Conservation (phyloP, 352 stramenopile species). For the Pythium folliculosum region DNA sequence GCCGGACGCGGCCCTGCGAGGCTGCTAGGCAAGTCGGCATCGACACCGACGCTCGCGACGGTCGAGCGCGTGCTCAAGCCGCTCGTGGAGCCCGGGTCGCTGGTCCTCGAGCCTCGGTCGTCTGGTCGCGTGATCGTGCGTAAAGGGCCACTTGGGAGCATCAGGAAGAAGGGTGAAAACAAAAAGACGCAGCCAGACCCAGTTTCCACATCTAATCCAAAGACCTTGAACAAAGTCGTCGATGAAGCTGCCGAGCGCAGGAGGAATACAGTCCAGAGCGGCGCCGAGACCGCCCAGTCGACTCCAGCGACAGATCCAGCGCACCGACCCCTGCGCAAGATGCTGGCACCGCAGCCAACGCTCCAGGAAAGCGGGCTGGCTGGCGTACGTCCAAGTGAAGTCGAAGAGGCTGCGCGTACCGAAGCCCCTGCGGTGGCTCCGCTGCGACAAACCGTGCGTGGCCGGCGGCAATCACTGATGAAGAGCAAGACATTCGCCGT, state of each 20-base stretch:
- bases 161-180: not conserved
- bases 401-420: conserved; percentile 10
- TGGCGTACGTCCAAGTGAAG: not conserved
- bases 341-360: not conserved
- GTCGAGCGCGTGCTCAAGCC: conserved; percentile 14
- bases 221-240: not conserved
- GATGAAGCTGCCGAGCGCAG: conserved; percentile 1
- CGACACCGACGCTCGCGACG: conserved; percentile 29
- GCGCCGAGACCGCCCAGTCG: not conserved
- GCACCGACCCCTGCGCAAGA: not conserved
- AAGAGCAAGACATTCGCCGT: conserved; percentile 32
- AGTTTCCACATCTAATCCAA: not conserved
- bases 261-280: conserved; percentile 20
- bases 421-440: not conserved
- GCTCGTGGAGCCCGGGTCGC: conserved; percentile 21
- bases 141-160: not conserved
- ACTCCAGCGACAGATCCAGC: not conserved
- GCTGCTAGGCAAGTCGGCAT: conserved; percentile 28
- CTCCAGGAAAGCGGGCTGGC: not conserved
- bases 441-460: not conserved
- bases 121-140: not conserved
- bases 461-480: conserved; percentile 20
- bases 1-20: conserved; percentile 29
- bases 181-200: not conserved
- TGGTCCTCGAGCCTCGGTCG: conserved; percentile 21